Percentiles rank a stretch among this genome's conserved stretches.
Evolutionary conservation across 192 early-diverging fungal genomes (phyloP).

Genomic region (Bifiguratus adelaidae): DNA sequence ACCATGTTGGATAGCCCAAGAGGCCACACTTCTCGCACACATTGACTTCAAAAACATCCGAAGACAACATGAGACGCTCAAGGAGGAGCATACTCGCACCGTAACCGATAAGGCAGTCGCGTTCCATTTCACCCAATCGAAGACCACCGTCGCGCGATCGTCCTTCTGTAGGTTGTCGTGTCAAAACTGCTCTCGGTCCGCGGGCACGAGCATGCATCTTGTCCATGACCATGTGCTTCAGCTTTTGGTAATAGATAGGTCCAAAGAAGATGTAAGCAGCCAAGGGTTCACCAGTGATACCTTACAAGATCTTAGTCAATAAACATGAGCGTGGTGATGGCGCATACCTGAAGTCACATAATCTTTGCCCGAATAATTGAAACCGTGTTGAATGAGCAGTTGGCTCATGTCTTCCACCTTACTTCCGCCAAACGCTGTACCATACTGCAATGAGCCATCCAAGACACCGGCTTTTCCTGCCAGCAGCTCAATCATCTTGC

Average conservation of each 20-base stretch:
- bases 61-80: conserved; percentile 87
- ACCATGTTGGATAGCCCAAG: conserved; percentile 85
- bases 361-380: conserved; percentile 95
- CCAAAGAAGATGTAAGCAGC: conserved; percentile 96
- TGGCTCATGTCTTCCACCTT: conserved; percentile 95
- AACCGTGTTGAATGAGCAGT: conserved; percentile 87
- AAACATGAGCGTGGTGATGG: not conserved
- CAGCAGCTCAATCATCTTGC: conserved; percentile 97
- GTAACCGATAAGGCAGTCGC: conserved; percentile 96
- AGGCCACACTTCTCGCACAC: conserved; percentile 88
- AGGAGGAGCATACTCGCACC: conserved; percentile 88
- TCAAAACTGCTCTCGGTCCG: conserved; percentile 85
- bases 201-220: conserved; percentile 95
- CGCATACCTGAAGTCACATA: conserved; percentile 75
- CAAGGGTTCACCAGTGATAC: conserved; percentile 81
- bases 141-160: conserved; percentile 93
- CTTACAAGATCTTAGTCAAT: conserved; percentile 1
- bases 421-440: conserved; percentile 89
- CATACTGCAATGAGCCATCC: conserved; percentile 87
- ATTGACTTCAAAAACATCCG: conserved; percentile 88
- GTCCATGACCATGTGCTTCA: conserved; percentile 99
- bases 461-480: conserved; percentile 94
- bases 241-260: conserved; percentile 92
- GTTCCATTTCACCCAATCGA: conserved; percentile 97
- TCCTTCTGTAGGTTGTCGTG: conserved; percentile 96